phyloP scores from a whole-genome alignment of 805 yeast genomes.

The Soucietia sequanensis region DNA sequence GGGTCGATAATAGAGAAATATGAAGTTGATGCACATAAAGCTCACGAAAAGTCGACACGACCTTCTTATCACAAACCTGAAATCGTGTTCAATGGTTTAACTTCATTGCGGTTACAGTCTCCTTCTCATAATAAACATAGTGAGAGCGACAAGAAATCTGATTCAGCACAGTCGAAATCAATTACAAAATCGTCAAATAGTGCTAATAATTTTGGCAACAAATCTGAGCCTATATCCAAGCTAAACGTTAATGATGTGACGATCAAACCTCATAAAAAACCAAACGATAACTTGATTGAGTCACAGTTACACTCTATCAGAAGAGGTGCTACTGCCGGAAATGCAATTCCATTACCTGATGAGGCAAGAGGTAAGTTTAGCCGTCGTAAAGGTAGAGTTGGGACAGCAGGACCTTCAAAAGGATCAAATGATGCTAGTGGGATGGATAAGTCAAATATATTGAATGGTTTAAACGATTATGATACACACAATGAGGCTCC shows the following conservation, averaged over 20 bases:
- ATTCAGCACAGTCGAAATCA: too few relatives aligned
- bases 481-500: not conserved
- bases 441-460: not conserved
- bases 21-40: not conserved
- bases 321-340: constrained; percentile 14
- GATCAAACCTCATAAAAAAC: not conserved
- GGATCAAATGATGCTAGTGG: too few relatives aligned
- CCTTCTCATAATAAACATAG: too few relatives aligned
- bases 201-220: constrained; percentile 13
- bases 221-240: not conserved
- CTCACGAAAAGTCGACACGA: not conserved
- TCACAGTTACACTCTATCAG: not conserved
- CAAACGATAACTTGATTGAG: not conserved
- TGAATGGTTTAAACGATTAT: too few relatives aligned
- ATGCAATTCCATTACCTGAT: constrained; percentile 38
- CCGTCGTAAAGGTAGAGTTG: not conserved
- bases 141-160: too few relatives aligned
- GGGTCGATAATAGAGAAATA: not conserved
- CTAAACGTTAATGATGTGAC: not conserved
- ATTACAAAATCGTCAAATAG: too few relatives aligned
- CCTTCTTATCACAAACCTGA: not conserved
- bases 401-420: too few relatives aligned
- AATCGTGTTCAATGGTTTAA: not conserved
- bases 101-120: not conserved
- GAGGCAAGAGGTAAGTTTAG: constrained; percentile 30